These are phyloP conservation scores for Leucosporidium creatinivorum DNA, from an alignment of 768 basidiomycete genomes.

Conservation along the genomic window DNA sequence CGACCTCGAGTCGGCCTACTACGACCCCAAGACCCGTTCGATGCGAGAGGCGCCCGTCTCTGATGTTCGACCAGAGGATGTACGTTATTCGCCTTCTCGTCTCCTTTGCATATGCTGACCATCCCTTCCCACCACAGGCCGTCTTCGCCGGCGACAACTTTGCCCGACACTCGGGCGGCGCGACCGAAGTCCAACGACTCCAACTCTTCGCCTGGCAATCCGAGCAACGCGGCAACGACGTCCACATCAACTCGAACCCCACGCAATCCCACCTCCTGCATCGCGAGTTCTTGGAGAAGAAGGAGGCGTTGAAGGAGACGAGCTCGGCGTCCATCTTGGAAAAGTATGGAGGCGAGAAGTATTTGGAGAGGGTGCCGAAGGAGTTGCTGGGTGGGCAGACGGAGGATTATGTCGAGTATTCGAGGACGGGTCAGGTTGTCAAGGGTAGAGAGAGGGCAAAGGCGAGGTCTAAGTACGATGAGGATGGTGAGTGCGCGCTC, in stretches of 20 bases:
- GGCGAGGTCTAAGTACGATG: conserved; percentile 83
- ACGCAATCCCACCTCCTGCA: conserved; percentile 91
- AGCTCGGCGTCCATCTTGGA: conserved; percentile 81
- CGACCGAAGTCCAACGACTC: conserved; percentile 80
- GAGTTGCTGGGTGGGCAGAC: conserved; percentile 93
- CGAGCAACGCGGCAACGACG: conserved; percentile 81
- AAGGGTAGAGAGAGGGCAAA: conserved; percentile 86
- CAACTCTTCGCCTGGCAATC: conserved; percentile 98
- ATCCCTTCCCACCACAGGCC: conserved; percentile 49
- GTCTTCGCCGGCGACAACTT: conserved; percentile 97
- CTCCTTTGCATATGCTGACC: conserved; percentile 16
- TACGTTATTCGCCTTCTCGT: conserved; percentile 46
- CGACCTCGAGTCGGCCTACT: conserved; percentile 91
- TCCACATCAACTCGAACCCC: conserved; percentile 91
- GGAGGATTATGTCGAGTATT: conserved; percentile 96
- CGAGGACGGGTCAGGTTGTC: conserved; percentile 77
- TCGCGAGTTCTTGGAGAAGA: conserved; percentile 83
- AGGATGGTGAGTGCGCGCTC: conserved; percentile 65
- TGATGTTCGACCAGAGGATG: conserved; percentile 76
- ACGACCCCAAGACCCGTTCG: conserved; percentile 97
- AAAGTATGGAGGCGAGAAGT: conserved; percentile 90
- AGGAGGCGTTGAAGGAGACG: conserved; percentile 79
- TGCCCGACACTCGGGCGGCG: conserved; percentile 80
- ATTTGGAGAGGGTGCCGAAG: conserved; percentile 78
- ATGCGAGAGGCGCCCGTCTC: conserved; percentile 93